phyloP scores from a whole-genome alignment of 305 asterid species.

The Fraxinus albicans region DNA sequence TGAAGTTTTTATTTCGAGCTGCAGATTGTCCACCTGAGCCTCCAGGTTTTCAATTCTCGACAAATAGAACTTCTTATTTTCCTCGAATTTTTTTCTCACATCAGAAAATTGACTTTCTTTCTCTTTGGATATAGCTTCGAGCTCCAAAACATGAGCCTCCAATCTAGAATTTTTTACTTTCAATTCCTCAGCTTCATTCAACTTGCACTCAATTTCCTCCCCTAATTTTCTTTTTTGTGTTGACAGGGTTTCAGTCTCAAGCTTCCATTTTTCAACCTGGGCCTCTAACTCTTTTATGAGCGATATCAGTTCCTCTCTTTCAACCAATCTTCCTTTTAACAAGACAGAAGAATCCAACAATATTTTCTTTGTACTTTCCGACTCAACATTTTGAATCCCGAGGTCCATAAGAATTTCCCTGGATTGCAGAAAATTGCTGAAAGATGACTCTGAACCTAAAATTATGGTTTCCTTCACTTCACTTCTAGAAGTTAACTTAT shows the following conservation, averaged over 20 bases:
- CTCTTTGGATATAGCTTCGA: constrained; percentile 24
- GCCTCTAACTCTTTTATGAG: constrained; percentile 39
- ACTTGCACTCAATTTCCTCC: constrained; percentile 33
- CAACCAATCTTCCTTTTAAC: constrained; percentile 26
- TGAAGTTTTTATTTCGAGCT: constrained; percentile 23
- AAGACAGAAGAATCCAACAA: constrained; percentile 17
- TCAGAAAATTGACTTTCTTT: neutral
- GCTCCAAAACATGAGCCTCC: constrained; percentile 34
- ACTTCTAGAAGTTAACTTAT: constrained; percentile 53
- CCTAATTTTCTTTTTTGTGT: constrained; percentile 34
- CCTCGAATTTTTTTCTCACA: constrained; percentile 16
- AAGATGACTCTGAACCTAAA: constrained; percentile 10
- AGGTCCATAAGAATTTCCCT: constrained; percentile 29
- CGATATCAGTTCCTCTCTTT: constrained; percentile 25
- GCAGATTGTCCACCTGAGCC: constrained; percentile 16
- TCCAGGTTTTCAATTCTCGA: constrained; percentile 22
- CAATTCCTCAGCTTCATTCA: constrained; percentile 29
- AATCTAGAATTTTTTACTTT: constrained; percentile 39
- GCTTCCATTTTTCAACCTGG: constrained; percentile 39
- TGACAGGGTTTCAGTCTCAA: constrained; percentile 33
- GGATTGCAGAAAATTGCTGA: constrained; percentile 19
- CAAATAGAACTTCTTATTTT: constrained; percentile 19
- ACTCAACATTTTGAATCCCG: constrained; percentile 27
- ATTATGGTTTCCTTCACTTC: constrained; percentile 41
- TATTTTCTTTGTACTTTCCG: constrained; percentile 15